These are phyloP conservation scores for Codiaeum variegatum DNA, from an alignment of 441 rosid species.

Conservation along the genomic window DNA sequence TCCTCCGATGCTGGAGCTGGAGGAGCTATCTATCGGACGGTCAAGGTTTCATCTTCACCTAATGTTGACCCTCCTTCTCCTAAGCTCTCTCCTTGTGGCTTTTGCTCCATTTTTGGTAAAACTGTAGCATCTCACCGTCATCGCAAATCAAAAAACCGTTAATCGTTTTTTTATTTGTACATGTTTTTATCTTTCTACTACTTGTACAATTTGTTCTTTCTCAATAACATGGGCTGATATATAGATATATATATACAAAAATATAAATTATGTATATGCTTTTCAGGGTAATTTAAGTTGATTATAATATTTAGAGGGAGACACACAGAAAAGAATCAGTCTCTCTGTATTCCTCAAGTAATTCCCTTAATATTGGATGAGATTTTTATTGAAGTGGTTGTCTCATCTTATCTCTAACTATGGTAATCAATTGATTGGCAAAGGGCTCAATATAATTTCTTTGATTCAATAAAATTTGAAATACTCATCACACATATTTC, in stretches of 20 bases:
- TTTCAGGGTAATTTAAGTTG: not conserved
- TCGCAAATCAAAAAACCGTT: slow-evolving; percentile 4
- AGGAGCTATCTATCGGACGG: slow-evolving; percentile 29
- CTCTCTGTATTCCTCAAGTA: no score
- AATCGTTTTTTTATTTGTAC: no score
- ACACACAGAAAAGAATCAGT: no score
- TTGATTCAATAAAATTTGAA: not conserved
- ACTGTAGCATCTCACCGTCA: not conserved
- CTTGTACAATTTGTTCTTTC: no score
- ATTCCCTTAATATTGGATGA: no score
- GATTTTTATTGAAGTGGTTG: no score
- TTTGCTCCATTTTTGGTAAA: slow-evolving; percentile 35
- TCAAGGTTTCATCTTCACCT: slow-evolving; percentile 33
- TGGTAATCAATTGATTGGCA: not conserved
- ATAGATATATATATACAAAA: not conserved
- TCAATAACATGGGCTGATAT: not conserved
- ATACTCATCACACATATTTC: not conserved
- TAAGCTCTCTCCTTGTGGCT: slow-evolving; percentile 68
- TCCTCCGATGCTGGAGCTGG: slow-evolving; percentile 9
- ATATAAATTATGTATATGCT: not conserved
- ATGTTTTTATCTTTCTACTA: no score
- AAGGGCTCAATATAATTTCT: not conserved
- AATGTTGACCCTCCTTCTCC: slow-evolving; percentile 84
- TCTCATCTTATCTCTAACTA: no score
- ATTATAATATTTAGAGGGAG: no score